phyloP scores from a whole-genome alignment of 2,329 filamentous ascomycete genomes.

The Arthrobotrys megalospora region DNA sequence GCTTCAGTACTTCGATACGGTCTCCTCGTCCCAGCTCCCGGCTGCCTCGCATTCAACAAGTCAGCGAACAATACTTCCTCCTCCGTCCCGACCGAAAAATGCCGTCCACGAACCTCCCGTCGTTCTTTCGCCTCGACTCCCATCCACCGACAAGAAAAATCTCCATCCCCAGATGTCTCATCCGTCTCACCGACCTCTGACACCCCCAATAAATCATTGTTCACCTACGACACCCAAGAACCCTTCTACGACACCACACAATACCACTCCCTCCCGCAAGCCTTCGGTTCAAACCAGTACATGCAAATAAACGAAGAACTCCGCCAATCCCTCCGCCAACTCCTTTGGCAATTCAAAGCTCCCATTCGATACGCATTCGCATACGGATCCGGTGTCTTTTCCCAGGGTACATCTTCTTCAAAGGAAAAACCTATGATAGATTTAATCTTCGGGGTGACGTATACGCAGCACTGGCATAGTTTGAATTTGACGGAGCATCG shows the following conservation, averaged over 20 bases:
- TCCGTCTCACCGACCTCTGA: slow-evolving; percentile 8
- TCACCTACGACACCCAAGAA: slow-evolving; percentile 52
- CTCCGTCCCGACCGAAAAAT: not conserved
- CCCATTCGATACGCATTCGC: slow-evolving; percentile 97
- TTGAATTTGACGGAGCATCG: slow-evolving; percentile 90
- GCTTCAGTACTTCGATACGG: slow-evolving; percentile 56
- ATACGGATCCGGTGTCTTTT: slow-evolving; percentile 96
- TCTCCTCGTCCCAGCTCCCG: slow-evolving; percentile 52
- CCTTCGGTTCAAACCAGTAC: slow-evolving; percentile 96
- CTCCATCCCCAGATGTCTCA: not conserved
- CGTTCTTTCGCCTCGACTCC: slow-evolving; percentile 28
- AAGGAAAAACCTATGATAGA: slow-evolving; percentile 81
- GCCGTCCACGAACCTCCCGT: slow-evolving; percentile 1
- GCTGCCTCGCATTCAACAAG: slow-evolving; percentile 48
- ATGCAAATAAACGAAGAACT: slow-evolving; percentile 96
- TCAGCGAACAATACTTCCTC: slow-evolving; percentile 3
- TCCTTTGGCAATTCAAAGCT: slow-evolving; percentile 91
- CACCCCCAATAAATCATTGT: slow-evolving; percentile 22
- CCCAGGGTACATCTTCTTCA: slow-evolving; percentile 73
- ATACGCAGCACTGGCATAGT: slow-evolving; percentile 96
- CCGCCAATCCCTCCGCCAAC: slow-evolving; percentile 87
- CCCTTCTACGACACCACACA: slow-evolving; percentile 55
- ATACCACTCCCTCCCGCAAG: slow-evolving; percentile 74
- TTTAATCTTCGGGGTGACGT: slow-evolving; percentile 95
- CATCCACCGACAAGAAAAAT: slow-evolving; percentile 12